A percentile compares a stretch with the other conserved stretches of the same genome.
These are phyloP conservation scores for Spirogloea muscicola DNA, from an alignment of 139 green algal genomes.

Conservation along the genomic window DNA sequence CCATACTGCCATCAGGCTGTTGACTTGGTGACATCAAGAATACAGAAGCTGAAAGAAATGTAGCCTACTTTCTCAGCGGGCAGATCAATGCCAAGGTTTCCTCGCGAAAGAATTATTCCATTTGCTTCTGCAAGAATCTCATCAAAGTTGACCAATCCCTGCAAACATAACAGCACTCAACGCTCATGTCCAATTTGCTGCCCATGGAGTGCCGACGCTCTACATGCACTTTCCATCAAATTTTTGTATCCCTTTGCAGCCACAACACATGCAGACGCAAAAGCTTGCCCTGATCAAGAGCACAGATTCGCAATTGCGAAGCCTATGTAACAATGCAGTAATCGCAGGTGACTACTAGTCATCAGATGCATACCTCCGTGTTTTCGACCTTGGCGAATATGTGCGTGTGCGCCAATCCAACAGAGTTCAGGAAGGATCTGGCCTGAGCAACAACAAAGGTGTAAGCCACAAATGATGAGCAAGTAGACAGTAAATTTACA, in stretches of 20 bases:
- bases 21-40: too few relatives aligned
- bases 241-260: not conserved
- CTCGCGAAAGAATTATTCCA: conserved; percentile 11
- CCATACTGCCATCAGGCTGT: too few relatives aligned
- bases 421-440: too few relatives aligned
- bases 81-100: conserved; percentile 25
- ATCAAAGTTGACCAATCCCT: conserved; percentile 12
- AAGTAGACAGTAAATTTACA: too few relatives aligned
- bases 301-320: not conserved
- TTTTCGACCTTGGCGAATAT: conserved; percentile 30
- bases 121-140: conserved; percentile 24
- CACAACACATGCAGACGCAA: not conserved
- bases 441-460: too few relatives aligned
- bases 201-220: not conserved
- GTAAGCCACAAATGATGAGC: too few relatives aligned
- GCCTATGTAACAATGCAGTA: not conserved
- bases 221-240: not conserved
- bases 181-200: not conserved
- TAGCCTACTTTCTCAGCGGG: not conserved
- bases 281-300: not conserved
- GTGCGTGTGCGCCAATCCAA: not conserved
- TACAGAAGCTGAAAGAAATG: too few relatives aligned
- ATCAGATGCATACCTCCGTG: not conserved
- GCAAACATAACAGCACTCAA: not conserved
- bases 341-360: not conserved